Conservation (phyloP, 2,329 filamentous ascomycete genomes). For the Tolypocladium paradoxum region DNA sequence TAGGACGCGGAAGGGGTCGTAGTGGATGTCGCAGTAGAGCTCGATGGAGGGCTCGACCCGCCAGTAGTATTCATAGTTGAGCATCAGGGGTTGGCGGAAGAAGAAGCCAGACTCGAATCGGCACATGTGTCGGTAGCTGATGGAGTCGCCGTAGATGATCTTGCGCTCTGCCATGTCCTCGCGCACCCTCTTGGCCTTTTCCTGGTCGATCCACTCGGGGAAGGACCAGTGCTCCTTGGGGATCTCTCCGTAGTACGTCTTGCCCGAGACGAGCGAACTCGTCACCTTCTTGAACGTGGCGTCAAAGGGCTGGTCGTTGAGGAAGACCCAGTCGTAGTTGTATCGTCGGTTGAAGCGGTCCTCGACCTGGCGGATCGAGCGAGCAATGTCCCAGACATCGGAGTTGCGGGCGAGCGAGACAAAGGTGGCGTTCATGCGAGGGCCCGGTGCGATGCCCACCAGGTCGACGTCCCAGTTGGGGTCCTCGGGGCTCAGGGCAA, state of each 20-base stretch:
- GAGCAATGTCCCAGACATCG: constrained; percentile 93
- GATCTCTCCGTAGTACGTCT: constrained; percentile 82
- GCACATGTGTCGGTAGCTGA: constrained; percentile 99
- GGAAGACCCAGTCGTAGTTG: constrained; percentile 98
- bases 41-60: constrained; percentile 95
- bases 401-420: constrained; percentile 88
- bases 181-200: constrained; percentile 80
- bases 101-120: constrained; percentile 99
- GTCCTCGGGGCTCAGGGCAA: constrained; percentile 41
- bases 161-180: constrained; percentile 90
- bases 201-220: constrained; percentile 89
- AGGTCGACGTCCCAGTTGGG: constrained; percentile 42
- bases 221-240: constrained; percentile 94
- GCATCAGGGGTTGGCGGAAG: constrained; percentile 87
- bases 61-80: constrained; percentile 99
- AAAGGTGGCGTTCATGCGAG: constrained; percentile 93
- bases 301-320: constrained; percentile 93
- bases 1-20: constrained; percentile 96
- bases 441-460: constrained; percentile 45
- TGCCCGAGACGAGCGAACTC: constrained; percentile 79
- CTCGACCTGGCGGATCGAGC: constrained; percentile 91
- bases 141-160: constrained; percentile 95
- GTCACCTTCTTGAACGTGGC: constrained; percentile 91
- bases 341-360: constrained; percentile 96
- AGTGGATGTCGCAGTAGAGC: constrained; percentile 90